Base-by-base conservation (phyloP, 2,329 filamentous ascomycete genomes). In the Knufia fluminis region DNA sequence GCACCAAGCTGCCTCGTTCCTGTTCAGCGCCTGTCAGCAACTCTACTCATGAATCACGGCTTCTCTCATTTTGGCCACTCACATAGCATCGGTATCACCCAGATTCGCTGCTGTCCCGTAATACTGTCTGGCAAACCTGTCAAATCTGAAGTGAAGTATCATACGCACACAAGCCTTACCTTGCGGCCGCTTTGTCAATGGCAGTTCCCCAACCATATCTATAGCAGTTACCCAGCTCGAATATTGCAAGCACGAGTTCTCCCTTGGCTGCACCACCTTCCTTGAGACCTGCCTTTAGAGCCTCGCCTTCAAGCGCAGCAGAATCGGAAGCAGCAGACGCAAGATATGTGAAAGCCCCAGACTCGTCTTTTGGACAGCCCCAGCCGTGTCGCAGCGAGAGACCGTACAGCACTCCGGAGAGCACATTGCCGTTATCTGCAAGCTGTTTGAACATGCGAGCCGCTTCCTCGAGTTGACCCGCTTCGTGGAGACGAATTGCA, bases 71-170 rank as follows among this genome's bases (percentile, higher is more conserved):
- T 33, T 51, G 90, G 26, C 12, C 12, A 45, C 42, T 31, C 19
- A 45, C 42, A 45, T 45, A 32, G 42, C 92, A 71, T 98, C 92
- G 39, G 86, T 87, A 67, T 98, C 92, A 53, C 92, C 92, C 57
- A 98, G 71, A 66, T 98, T 97, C 53, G 92, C 92, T 23, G 92
- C 92, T 8, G 91, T 96, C 70, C 97, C 91, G 68, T 97, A 98
- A 68, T 97, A 98, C 76, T 94, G 75, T 59, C 76, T 74, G 44
- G 4, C 8, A 7, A 12, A 3, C 12, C 17, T 33, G 14, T 32
- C 24, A 32, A 26, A 17, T 33, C 2, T n/a, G 3, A 12, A 8
- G 12, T 32, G 28, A 4, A 4, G n/a, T 24, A 26, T n/a, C 16
- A 4, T 33, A 22, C 14, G 14, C 10, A n/a, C 3, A 17, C 22